These are phyloP conservation scores for Thalassiosira exigua DNA, from an alignment of 352 stramenopile species.

Conservation along the genomic window DNA sequence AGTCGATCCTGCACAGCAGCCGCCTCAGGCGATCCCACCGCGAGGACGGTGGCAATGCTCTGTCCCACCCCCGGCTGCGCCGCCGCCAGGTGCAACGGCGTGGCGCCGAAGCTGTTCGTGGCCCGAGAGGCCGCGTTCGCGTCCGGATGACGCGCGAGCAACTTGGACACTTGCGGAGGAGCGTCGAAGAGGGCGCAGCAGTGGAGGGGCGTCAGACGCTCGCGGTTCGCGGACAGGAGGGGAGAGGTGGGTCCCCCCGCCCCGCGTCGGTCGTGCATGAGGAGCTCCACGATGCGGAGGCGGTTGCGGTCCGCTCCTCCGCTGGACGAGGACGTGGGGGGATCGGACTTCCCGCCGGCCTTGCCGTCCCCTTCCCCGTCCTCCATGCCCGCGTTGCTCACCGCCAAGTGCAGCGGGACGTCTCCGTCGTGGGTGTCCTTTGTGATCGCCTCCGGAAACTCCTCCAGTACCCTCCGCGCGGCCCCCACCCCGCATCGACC, in stretches of 20 bases:
- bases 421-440: slow-evolving; percentile 48
- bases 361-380: slow-evolving; percentile 2
- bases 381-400: slow-evolving; percentile 41
- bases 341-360: not conserved
- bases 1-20: slow-evolving; percentile 51
- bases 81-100: slow-evolving; percentile 58
- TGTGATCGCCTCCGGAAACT: slow-evolving; percentile 37
- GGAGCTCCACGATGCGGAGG: slow-evolving; percentile 55
- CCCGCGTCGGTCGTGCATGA: slow-evolving; percentile 31
- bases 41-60: slow-evolving; percentile 48
- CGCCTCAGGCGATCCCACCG: slow-evolving; percentile 45
- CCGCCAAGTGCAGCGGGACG: slow-evolving; percentile 66
- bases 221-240: slow-evolving; percentile 60
- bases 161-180: slow-evolving; percentile 50
- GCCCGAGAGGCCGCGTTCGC: slow-evolving; percentile 46
- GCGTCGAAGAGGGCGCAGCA: slow-evolving; percentile 63
- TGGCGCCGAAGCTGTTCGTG: slow-evolving; percentile 58
- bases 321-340: not conserved
- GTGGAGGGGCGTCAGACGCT: slow-evolving; percentile 68
- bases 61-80: slow-evolving; percentile 54
- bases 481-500: slow-evolving; percentile 5
- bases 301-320: slow-evolving; percentile 49
- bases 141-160: slow-evolving; percentile 56
- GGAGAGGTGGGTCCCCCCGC: slow-evolving; percentile 36
- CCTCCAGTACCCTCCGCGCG: slow-evolving; percentile 49